Evolutionary conservation across 352 stramenopile genomes (phyloP).

Genomic region (Phytophthora fragariae): DNA sequence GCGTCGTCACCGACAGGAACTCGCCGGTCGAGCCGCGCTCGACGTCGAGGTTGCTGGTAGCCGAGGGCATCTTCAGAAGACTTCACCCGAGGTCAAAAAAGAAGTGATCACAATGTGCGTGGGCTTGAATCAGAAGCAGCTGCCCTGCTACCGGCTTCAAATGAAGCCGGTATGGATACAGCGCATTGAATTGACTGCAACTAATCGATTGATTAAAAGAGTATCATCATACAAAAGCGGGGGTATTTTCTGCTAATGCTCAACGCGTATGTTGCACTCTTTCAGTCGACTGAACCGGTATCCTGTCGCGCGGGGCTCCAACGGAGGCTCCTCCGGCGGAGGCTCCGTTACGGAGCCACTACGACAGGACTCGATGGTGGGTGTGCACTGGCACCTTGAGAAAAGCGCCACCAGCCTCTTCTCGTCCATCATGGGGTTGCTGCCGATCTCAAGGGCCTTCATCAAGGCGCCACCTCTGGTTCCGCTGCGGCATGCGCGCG

Average conservation of each 20-base stretch:
- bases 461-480: background rate
- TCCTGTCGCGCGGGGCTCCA: background rate
- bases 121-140: slow-evolving; percentile 24
- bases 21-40: slow-evolving; percentile 15
- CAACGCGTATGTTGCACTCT: background rate
- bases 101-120: background rate
- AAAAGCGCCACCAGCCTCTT: slow-evolving; percentile 2
- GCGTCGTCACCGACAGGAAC: slow-evolving; percentile 31
- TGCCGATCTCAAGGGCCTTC: background rate
- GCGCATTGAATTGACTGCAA: background rate
- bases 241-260: background rate
- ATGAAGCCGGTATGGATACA: background rate
- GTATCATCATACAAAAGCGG: background rate
- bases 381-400: background rate
- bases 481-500: background rate
- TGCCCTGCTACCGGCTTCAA: slow-evolving; percentile 8
- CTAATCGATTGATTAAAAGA: background rate
- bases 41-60: slow-evolving; percentile 14
- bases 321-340: too few relatives aligned
- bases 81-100: background rate
- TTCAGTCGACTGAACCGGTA: background rate
- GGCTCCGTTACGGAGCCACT: too few relatives aligned
- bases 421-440: background rate
- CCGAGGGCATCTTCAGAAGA: slow-evolving; percentile 22
- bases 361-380: background rate